Evolutionary conservation across 1,139 yeast genomes (phyloP).

Genomic region (Kodamaea fungicola): DNA sequence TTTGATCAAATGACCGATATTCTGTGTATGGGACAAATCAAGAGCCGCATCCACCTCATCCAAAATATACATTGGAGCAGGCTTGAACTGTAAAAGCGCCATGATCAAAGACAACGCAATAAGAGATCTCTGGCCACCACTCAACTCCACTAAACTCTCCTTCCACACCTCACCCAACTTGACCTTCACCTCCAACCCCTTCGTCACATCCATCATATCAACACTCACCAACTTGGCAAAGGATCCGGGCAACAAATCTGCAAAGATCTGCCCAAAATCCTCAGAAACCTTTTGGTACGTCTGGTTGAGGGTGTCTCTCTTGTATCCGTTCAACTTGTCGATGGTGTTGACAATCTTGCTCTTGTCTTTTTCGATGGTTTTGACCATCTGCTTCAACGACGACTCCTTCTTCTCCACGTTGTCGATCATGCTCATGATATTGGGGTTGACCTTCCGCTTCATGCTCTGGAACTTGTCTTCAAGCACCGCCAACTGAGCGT

Average conservation of each 20-base stretch:
- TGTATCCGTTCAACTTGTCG: slow-evolving; percentile 80
- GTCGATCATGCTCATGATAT: slow-evolving; percentile 92
- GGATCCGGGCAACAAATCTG: slow-evolving; percentile 85
- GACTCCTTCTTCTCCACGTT: slow-evolving; percentile 87
- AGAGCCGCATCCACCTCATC: slow-evolving; percentile 99
- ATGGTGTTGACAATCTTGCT: slow-evolving; percentile 87
- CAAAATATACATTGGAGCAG: slow-evolving; percentile 96
- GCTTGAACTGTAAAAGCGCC: slow-evolving; percentile 89
- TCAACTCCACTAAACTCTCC: slow-evolving; percentile 87
- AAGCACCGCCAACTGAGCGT: slow-evolving; percentile 54
- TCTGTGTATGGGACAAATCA: slow-evolving; percentile 95
- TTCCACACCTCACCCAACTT: slow-evolving; percentile 93
- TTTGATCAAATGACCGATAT: slow-evolving; percentile 93
- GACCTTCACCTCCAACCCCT: slow-evolving; percentile 90
- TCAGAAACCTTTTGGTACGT: slow-evolving; percentile 84
- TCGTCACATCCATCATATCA: slow-evolving; percentile 76
- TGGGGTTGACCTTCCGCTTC: slow-evolving; percentile 80
- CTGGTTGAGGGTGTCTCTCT: slow-evolving; percentile 73
- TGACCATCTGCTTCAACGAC: slow-evolving; percentile 74
- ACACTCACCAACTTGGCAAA: slow-evolving; percentile 86
- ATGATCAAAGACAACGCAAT: slow-evolving; percentile 87
- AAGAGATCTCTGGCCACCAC: slow-evolving; percentile 96
- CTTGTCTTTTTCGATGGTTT: slow-evolving; percentile 87
- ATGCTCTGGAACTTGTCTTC: slow-evolving; percentile 66
- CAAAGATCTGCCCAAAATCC: slow-evolving; percentile 91